phyloP scores from a whole-genome alignment of 306 rosid species.

The Cicer chorassanicum region DNA sequence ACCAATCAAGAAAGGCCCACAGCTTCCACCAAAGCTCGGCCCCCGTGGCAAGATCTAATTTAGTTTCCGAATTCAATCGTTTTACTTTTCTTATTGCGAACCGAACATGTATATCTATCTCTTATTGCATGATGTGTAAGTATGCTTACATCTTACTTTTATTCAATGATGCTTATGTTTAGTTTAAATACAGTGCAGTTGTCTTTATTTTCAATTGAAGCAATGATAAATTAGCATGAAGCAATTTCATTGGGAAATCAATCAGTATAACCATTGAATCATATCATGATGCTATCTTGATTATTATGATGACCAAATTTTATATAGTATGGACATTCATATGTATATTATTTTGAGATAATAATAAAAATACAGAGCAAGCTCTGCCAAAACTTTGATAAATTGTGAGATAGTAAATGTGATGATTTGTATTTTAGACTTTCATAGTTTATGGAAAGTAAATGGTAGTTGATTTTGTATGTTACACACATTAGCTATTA shows the following conservation, averaged over 20 bases:
- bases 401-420: not conserved
- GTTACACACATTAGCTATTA: constrained; percentile 31
- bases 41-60: constrained; percentile 93
- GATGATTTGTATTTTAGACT: not conserved
- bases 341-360: not conserved
- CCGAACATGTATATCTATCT: constrained; percentile 47
- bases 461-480: constrained; percentile 1
- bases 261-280: not conserved
- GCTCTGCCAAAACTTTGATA: not conserved
- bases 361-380: not conserved
- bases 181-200: constrained; percentile 42
- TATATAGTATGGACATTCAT: not conserved
- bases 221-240: constrained; percentile 21
- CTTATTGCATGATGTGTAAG: constrained; percentile 57
- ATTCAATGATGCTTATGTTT: constrained; percentile 49
- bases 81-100: constrained; percentile 44
- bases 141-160: constrained; percentile 48
- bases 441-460: not conserved
- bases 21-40: constrained; percentile 89
- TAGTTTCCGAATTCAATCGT: constrained; percentile 34
- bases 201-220: constrained; percentile 25
- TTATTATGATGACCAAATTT: not conserved
- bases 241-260: constrained; percentile 7
- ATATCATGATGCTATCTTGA: not conserved
- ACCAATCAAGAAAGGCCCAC: constrained; percentile 97